Base-by-base conservation (phyloP, 2,329 filamentous ascomycete genomes). In the Huntiella bhutanensis region DNA sequence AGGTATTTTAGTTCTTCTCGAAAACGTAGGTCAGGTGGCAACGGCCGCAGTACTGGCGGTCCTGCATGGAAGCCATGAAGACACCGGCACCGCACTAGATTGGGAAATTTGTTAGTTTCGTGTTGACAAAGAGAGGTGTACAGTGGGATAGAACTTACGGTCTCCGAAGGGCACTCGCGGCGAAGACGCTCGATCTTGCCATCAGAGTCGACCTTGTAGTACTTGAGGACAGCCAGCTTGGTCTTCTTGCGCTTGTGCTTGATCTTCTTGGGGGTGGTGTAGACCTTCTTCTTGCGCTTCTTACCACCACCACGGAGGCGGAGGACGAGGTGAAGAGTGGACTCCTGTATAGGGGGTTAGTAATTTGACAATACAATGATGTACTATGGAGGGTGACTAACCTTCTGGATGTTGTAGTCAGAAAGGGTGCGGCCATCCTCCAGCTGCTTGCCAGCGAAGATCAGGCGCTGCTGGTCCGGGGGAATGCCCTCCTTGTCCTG, bases 181-280 rank as follows among this genome's bases (percentile, higher is more conserved):
- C 92, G 80, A 58, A 98, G 81, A 64, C 91, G 91, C 82, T 98
- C 91, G 62, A 98, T 96, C 82, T 96, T 96, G 71, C 92, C 91
- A 63, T 98, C 91, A 60, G 83, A 85, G 69, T 96, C 91, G 61
- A 98, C 91, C 84, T 98, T 98, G 84, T 98, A 98, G 84, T 98
- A 98, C 82, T 98, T 98, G 69, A 98, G 87, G 59, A 98, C 88
- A 62, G 91, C 91, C 68, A 98, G 75, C 82, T 98, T 98, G 80
- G 83, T 94, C 88, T 98, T 98, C 86, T 96, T 98, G 76, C 86
- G 82, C 87, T 98, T 98, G 82, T 98, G 91, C 91, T 98, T 98
- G 82, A 98, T 98, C 86, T 98, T 98, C 87, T 98, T 98, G 68
- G 91, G 91, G 63, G 91, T 98, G 67, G 85, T 96, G 83, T 98